Evolutionary conservation across 2,329 filamentous ascomycete species (phyloP).

Genomic region (Fusarium lateritium): DNA sequence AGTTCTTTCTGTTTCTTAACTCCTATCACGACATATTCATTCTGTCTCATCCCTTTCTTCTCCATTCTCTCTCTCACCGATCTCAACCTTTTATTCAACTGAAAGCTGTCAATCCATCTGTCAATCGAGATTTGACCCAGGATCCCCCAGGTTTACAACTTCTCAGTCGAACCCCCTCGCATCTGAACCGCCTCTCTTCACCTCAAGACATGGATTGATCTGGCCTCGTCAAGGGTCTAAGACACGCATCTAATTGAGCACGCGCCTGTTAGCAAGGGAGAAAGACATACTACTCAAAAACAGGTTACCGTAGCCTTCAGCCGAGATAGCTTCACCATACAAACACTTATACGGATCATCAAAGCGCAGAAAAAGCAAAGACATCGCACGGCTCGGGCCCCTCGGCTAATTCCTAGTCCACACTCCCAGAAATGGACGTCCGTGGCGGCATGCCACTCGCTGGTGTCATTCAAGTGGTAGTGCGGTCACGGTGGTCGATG

Average conservation of each 20-base stretch:
- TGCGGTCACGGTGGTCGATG: constrained; percentile 17
- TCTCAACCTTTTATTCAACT: constrained; percentile 7
- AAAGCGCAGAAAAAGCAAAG: constrained; percentile 32
- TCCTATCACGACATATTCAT: not conserved
- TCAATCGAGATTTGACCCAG: constrained; percentile 6
- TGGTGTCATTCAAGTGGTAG: constrained; percentile 9
- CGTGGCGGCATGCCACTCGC: constrained; percentile 1
- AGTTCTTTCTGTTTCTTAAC: not conserved
- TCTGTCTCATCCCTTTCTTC: constrained; percentile 31
- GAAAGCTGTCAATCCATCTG: constrained; percentile 12
- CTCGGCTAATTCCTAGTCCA: constrained; percentile 24
- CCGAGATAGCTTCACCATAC: not conserved
- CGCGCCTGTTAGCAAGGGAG: constrained; percentile 27
- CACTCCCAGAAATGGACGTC: constrained; percentile 10
- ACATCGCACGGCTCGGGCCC: constrained; percentile 32
- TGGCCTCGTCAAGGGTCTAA: constrained; percentile 31
- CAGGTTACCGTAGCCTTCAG: constrained; percentile 4
- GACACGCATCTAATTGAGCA: constrained; percentile 29
- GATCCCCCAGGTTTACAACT: constrained; percentile 29
- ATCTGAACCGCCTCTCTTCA: constrained; percentile 17
- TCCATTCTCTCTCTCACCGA: not conserved
- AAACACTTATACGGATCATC: constrained; percentile 8
- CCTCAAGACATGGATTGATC: constrained; percentile 15
- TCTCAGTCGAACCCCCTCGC: constrained; percentile 31
- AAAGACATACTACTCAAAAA: constrained; percentile 15